phyloP scores from a whole-genome alignment of 176 grass and related monocot genomes.

The Eragrostis nindensis region DNA sequence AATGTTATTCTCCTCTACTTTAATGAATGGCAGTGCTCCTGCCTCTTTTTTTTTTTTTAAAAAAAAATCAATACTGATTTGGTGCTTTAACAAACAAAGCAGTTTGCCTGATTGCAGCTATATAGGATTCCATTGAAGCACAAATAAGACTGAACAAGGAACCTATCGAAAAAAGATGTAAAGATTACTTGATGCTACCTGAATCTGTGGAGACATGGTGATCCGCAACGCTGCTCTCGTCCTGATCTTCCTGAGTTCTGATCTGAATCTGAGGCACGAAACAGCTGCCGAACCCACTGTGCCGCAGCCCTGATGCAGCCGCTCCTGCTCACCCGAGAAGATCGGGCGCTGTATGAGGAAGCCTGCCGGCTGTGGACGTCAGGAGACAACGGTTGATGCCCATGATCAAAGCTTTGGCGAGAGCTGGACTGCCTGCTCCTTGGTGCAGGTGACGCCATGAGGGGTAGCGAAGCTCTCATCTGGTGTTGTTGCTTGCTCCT shows the following conservation, averaged over 20 bases:
- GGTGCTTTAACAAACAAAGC: neutral
- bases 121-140: neutral
- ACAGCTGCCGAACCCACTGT: constrained; percentile 39
- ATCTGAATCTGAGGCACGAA: constrained; percentile 40
- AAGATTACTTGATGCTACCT: constrained; percentile 8
- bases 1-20: no score
- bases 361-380: constrained; percentile 35
- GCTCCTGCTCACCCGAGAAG: constrained; percentile 41
- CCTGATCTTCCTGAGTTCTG: constrained; percentile 2
- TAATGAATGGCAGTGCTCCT: no score
- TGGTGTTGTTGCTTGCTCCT: neutral
- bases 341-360: constrained; percentile 41
- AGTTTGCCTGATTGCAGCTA: neutral
- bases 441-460: constrained; percentile 21
- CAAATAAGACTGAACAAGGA: neutral
- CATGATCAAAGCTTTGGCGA: constrained; percentile 2
- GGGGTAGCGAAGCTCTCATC: neutral
- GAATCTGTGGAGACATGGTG: constrained; percentile 41
- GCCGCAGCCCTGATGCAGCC: constrained; percentile 37
- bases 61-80: neutral
- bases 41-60: no score
- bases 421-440: constrained; percentile 37
- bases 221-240: constrained; percentile 18
- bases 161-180: neutral
- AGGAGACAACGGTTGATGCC: neutral